Base-by-base conservation (phyloP, 345 rosid species). In the Pugionium dolabratum region DNA sequence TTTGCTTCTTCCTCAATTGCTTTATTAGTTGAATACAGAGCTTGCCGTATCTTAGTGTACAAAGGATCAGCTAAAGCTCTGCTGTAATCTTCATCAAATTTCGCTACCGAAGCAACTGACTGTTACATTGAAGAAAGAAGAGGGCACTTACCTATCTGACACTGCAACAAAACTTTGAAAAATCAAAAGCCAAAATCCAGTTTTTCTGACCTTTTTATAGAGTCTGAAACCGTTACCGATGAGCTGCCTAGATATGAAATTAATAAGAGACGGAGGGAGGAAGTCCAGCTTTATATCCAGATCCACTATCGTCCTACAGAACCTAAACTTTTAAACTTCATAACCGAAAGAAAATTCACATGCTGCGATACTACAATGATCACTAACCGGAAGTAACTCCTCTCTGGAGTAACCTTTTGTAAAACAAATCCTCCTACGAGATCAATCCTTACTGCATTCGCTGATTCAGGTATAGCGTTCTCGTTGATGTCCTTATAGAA, bases 281-380 rank as follows among this genome's bases (percentile, higher is more conserved):
- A 94, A 85, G 65, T 91, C 97, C 74, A 95, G 67, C 90, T 95
- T 95, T 70, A 91, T 47, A 83, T 95, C 99, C 77, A 95, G 7
- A 63, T 69, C 89, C 33, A 69, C 90, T 33, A 95, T 88, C 8
- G 95, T 84, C 85, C 99, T 95, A 69, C 77, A 79, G 18, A 18
- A 18, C 29, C 76, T 47, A 31, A n/a, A 33, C 18, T 51, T 4
- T 3, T 46, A 55, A 54, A 45, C 52, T 69, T 44, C 51, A 47
- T 33, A 67, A 18, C 18, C 18, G 18, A 44, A 52, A 35, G 33
- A 44, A 45, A 41, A 37, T 9, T 46, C 9, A n/a, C 44, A 62
- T 9, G 62, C 9, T 6, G 4, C 51, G 7, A 40, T 26, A 45
- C 49, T 37, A 18, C 18, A 18, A 40, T 2, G 31, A 57, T 41